Conservation (phyloP, 768 basidiomycete genomes). For the Kwoniella sp. region DNA sequence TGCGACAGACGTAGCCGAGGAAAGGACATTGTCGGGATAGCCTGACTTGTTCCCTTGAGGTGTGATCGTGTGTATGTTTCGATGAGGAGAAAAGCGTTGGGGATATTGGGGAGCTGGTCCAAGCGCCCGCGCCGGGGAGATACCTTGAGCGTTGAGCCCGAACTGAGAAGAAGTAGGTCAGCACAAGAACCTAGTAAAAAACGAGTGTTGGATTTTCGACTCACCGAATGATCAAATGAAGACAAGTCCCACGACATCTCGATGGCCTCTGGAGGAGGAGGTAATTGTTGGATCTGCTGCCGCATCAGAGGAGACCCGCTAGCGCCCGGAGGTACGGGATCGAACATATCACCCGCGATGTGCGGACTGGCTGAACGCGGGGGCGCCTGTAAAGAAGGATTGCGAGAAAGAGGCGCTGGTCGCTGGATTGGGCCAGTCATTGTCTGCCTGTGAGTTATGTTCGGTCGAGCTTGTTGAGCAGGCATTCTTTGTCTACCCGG, state of each 20-base stretch:
- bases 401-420: conserved; percentile 20
- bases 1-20: conserved; percentile 35
- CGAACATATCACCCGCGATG: conserved; percentile 39
- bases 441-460: conserved; percentile 26
- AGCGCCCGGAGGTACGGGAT: conserved; percentile 24
- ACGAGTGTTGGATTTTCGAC: not conserved
- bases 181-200: not conserved
- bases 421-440: conserved; percentile 29
- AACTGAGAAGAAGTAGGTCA: conserved; percentile 9
- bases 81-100: conserved; percentile 30
- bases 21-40: conserved; percentile 26
- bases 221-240: conserved; percentile 11
- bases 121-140: conserved; percentile 46
- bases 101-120: conserved; percentile 42
- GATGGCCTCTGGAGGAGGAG: conserved; percentile 19
- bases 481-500: conserved; percentile 6
- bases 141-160: conserved; percentile 34
- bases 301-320: conserved; percentile 28
- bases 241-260: conserved; percentile 21
- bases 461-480: conserved; percentile 24
- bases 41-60: conserved; percentile 33
- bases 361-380: conserved; percentile 36
- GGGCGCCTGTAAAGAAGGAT: conserved; percentile 29
- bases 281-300: conserved; percentile 17
- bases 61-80: conserved; percentile 31